These are phyloP conservation scores for Nakazawaea siamensis DNA, from an alignment of 805 yeast species.

Conservation along the genomic window DNA sequence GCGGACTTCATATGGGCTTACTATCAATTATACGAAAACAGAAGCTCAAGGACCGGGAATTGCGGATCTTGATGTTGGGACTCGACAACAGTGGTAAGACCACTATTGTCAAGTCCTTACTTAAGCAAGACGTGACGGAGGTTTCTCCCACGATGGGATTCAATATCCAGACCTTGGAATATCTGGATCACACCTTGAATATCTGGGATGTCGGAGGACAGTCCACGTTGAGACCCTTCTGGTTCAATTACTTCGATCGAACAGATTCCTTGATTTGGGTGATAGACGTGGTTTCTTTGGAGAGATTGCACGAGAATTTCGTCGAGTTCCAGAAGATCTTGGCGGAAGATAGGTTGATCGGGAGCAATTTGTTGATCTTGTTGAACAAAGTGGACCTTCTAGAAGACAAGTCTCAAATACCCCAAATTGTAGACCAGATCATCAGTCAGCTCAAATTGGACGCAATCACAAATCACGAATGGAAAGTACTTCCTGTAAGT, in stretches of 20 bases:
- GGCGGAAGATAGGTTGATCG: constrained; percentile 59
- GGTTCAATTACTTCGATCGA: constrained; percentile 89
- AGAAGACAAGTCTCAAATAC: constrained; percentile 16
- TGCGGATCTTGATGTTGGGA: constrained; percentile 71
- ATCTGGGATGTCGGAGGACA: constrained; percentile 95
- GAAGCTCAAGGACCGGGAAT: constrained; percentile 69
- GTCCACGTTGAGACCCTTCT: constrained; percentile 69
- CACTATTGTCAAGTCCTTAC: constrained; percentile 58
- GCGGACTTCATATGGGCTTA: too few relatives aligned
- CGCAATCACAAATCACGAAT: constrained; percentile 28
- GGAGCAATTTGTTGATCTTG: constrained; percentile 58
- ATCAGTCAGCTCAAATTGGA: constrained; percentile 21
- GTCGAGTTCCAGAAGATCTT: constrained; percentile 56
- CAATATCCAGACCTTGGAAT: constrained; percentile 54
- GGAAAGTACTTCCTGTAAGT: constrained; percentile 35
- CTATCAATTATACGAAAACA: constrained; percentile 75
- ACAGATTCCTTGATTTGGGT: constrained; percentile 83
- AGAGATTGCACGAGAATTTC: constrained; percentile 57
- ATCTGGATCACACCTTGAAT: constrained; percentile 38
- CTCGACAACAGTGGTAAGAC: constrained; percentile 91
- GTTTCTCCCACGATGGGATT: constrained; percentile 91
- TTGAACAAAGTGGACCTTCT: constrained; percentile 70
- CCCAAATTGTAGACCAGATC: constrained; percentile 13
- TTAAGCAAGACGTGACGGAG: constrained; percentile 39
- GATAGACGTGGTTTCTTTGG: constrained; percentile 56